Conservation (phyloP, 2,329 filamentous ascomycete species). For the Fusarium anguioides region DNA sequence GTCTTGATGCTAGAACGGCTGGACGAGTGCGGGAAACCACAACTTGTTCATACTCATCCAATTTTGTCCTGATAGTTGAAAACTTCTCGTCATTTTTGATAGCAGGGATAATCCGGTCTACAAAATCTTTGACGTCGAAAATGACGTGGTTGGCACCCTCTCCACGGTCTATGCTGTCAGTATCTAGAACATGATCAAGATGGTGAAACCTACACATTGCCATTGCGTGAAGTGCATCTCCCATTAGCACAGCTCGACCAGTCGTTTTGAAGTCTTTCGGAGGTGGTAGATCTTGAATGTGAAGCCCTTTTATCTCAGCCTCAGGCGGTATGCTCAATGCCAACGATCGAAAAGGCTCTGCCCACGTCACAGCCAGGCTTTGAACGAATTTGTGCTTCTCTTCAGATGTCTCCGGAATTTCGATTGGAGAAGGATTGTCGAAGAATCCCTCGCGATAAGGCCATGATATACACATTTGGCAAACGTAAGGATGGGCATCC, state of each 20-base stretch:
- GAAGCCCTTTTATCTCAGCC: constrained; percentile 57
- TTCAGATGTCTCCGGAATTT: constrained; percentile 54
- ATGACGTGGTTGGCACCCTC: constrained; percentile 69
- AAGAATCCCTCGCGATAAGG: constrained; percentile 53
- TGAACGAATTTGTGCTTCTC: constrained; percentile 58
- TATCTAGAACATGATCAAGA: fast-evolving
- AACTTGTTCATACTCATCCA: constrained; percentile 57
- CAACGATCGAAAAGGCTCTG: constrained; percentile 60
- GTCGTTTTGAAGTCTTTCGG: constrained; percentile 50
- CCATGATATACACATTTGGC: constrained; percentile 66
- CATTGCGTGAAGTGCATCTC: constrained; percentile 69
- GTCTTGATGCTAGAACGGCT: constrained; percentile 61
- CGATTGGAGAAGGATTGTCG: constrained; percentile 45
- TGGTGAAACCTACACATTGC: constrained; percentile 63
- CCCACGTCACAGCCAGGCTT: constrained; percentile 57
- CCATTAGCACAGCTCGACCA: constrained; percentile 60
- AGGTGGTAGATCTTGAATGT: constrained; percentile 61
- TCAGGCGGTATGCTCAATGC: constrained; percentile 54
- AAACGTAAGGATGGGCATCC: constrained; percentile 52
- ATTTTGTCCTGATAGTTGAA: constrained; percentile 37
- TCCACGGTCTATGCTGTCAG: constrained; percentile 58
- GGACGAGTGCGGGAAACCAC: constrained; percentile 57
- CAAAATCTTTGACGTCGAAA: constrained; percentile 60
- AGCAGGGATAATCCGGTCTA: constrained; percentile 46
- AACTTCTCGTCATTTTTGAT: neutral